phyloP scores from a whole-genome alignment of 257 asterid species.

The Marsdenia floribunda region DNA sequence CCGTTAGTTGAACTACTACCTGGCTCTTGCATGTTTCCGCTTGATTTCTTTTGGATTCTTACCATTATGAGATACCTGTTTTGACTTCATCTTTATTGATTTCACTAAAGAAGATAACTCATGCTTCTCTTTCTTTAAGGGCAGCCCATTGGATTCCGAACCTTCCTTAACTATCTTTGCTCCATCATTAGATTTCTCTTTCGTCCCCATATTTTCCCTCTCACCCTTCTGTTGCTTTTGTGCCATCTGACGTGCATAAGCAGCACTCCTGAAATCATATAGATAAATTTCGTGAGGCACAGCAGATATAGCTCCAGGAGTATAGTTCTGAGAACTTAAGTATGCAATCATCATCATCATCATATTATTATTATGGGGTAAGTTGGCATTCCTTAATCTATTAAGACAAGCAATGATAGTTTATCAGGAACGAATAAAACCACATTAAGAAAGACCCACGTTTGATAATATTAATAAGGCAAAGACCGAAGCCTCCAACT shows the following conservation, averaged over 20 bases:
- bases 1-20: not conserved
- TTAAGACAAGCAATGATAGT: not conserved
- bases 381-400: not conserved
- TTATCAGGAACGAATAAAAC: not conserved
- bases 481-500: not conserved
- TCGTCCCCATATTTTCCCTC: conserved; percentile 12
- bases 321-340: not conserved
- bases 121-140: conserved; percentile 31
- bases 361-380: not conserved
- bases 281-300: not conserved
- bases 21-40: not conserved
- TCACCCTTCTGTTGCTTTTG: conserved; percentile 25
- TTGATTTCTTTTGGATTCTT: conserved; percentile 24
- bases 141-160: conserved; percentile 11
- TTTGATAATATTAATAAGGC: not conserved
- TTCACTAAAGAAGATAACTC: conserved; percentile 47
- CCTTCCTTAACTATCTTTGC: conserved; percentile 18
- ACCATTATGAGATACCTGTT: conserved; percentile 24
- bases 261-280: conserved; percentile 44
- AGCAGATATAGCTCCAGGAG: not conserved
- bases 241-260: conserved; percentile 39
- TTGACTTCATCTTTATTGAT: conserved; percentile 56
- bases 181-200: conserved; percentile 11
- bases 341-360: not conserved
- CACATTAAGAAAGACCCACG: not conserved